Evolutionary conservation across 2,329 filamentous ascomycete genomes (phyloP).

Genomic region (Saccharata proteae): DNA sequence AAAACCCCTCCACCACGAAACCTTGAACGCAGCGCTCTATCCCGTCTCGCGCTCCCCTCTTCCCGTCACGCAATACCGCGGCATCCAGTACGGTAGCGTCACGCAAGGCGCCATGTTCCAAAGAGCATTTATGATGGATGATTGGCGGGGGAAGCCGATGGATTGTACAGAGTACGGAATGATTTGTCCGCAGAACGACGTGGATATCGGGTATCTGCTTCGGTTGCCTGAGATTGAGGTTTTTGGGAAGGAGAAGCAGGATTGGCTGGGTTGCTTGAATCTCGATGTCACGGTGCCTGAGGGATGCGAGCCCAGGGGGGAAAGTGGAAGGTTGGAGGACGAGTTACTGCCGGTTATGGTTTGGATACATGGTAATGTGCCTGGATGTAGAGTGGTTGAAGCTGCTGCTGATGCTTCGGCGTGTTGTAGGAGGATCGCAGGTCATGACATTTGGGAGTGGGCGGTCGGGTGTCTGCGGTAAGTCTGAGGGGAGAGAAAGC

Average conservation of each 20-base stretch:
- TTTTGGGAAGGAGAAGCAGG: conserved; percentile 21
- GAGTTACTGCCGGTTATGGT: conserved; percentile 31
- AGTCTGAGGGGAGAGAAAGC: too few species aligned
- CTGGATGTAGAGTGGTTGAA: background rate
- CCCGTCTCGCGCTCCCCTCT: conserved; percentile 4
- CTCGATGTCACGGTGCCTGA: conserved; percentile 27
- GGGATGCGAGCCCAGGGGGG: background rate
- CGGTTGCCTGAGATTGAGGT: conserved; percentile 25
- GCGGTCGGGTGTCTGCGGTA: conserved; percentile 31
- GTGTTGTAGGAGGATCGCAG: conserved; percentile 25
- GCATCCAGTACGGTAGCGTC: conserved; percentile 11
- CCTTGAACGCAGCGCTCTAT: conserved; percentile 10
- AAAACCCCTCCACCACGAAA: conserved; percentile 5
- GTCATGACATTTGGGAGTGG: conserved; percentile 32
- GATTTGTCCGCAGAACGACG: conserved; percentile 24
- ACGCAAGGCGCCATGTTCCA: conserved; percentile 10
- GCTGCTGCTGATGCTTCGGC: background rate
- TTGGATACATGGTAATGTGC: conserved; percentile 32
- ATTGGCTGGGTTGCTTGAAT: conserved; percentile 34
- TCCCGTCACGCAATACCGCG: conserved; percentile 11
- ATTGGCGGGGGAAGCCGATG: conserved; percentile 14
- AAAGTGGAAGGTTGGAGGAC: too few species aligned
- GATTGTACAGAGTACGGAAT: conserved; percentile 11
- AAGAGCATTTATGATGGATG: conserved; percentile 5
- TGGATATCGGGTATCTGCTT: conserved; percentile 33